Evolutionary conservation across 148 eudicot species (phyloP).

Genomic region (Pouteria glomerata): DNA sequence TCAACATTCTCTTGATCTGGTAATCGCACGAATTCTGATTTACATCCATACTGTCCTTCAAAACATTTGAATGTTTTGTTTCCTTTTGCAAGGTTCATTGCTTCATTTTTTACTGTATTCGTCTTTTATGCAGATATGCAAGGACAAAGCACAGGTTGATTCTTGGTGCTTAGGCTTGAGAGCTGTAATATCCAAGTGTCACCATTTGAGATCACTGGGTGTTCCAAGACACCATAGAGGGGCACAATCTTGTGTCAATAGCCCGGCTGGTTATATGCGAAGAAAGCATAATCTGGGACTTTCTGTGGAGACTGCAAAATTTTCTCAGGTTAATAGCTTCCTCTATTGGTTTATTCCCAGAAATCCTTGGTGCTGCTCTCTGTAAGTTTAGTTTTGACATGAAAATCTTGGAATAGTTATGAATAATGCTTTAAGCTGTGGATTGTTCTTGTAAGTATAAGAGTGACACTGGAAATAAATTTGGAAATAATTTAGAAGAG

Average conservation of each 20-base stretch:
- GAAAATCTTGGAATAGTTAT: not conserved
- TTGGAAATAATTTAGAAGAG: not conserved
- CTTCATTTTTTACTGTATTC: not conserved
- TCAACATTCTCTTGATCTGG: slow-evolving; percentile 40
- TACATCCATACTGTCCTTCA: not conserved
- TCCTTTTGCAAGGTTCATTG: not conserved
- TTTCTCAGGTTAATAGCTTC: slow-evolving; percentile 19
- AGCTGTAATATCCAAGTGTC: slow-evolving; percentile 28
- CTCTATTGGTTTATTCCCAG: not conserved
- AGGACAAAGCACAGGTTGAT: slow-evolving; percentile 41
- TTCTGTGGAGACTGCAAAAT: slow-evolving; percentile 16
- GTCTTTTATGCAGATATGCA: slow-evolving; percentile 31
- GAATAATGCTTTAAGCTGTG: not conserved
- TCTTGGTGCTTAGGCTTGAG: slow-evolving; percentile 37
- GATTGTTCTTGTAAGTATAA: not conserved
- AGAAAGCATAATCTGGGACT: slow-evolving; percentile 33
- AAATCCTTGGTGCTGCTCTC: not conserved
- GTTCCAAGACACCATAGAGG: slow-evolving; percentile 20
- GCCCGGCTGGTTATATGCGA: slow-evolving; percentile 34
- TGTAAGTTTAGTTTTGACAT: not conserved
- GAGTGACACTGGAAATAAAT: not conserved
- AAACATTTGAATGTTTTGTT: not conserved
- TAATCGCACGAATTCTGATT: slow-evolving; percentile 3
- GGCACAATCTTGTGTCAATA: slow-evolving; percentile 31
- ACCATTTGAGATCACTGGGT: slow-evolving; percentile 9